Conservation (phyloP, 2,329 filamentous ascomycete genomes). For the Bipolaris zeicola region DNA sequence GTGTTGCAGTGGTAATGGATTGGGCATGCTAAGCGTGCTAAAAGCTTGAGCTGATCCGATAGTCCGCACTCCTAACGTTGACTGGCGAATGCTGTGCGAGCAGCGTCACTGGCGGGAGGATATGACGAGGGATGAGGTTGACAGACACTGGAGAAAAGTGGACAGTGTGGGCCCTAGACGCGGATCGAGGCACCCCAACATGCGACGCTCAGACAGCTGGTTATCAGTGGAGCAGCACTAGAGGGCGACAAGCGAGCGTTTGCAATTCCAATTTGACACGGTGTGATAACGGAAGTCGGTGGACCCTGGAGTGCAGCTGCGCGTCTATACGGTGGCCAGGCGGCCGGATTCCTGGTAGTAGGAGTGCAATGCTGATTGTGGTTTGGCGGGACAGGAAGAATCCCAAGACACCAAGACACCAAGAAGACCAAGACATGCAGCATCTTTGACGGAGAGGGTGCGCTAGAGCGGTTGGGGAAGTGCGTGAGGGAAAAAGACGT, state of each 20-base stretch:
- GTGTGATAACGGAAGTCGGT: constrained; percentile 11
- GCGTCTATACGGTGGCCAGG: constrained; percentile 6
- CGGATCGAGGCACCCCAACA: constrained; percentile 19
- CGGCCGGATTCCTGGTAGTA: not conserved
- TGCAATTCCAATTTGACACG: constrained; percentile 12
- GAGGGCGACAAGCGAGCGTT: constrained; percentile 4
- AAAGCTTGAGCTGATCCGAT: not conserved
- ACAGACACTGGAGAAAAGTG: constrained; percentile 6
- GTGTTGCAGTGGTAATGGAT: not conserved
- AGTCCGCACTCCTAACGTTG: not conserved
- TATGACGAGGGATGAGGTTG: constrained; percentile 3
- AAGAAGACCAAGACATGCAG: constrained; percentile 14
- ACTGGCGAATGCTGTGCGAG: constrained; percentile 1
- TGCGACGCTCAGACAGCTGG: constrained; percentile 15
- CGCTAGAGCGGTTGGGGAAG: constrained; percentile 4
- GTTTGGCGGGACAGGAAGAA: not conserved
- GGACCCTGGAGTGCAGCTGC: constrained; percentile 1
- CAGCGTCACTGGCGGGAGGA: constrained; percentile 1
- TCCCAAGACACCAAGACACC: not conserved
- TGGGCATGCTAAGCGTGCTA: not conserved
- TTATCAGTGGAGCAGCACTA: constrained; percentile 28
- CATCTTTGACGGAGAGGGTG: constrained; percentile 1
- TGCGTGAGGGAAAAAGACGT: not conserved
- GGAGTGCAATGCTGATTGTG: not conserved
- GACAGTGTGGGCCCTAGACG: constrained; percentile 6